Evolutionary conservation across 1,139 yeast genomes (phyloP).

Genomic region (Suhomyces choctaworum): DNA sequence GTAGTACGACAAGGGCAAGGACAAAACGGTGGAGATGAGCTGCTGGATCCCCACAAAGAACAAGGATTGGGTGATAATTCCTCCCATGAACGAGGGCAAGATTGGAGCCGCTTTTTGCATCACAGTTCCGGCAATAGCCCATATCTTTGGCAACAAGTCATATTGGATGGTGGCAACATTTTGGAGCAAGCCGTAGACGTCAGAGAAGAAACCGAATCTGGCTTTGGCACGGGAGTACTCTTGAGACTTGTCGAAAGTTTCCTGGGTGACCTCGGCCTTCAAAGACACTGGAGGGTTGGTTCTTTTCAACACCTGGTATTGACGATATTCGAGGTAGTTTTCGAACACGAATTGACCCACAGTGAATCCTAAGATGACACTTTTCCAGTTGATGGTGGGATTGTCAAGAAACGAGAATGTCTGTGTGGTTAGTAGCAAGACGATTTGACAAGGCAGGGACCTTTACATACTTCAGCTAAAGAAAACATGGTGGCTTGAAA

Average conservation of each 20-base stretch:
- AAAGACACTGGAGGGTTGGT: constrained; percentile 64
- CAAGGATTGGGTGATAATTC: constrained; percentile 67
- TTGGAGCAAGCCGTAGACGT: constrained; percentile 52
- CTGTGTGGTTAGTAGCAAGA: constrained; percentile 18
- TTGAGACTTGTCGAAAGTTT: constrained; percentile 77
- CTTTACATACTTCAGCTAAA: constrained; percentile 22
- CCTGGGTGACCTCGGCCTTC: constrained; percentile 62
- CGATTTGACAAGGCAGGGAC: background rate
- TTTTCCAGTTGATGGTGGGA: constrained; percentile 76
- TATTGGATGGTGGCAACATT: constrained; percentile 59
- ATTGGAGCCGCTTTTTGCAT: constrained; percentile 32
- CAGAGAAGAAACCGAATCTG: constrained; percentile 61
- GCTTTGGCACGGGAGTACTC: constrained; percentile 83
- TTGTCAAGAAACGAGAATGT: constrained; percentile 46
- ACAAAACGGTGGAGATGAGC: constrained; percentile 49
- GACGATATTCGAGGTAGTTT: constrained; percentile 72
- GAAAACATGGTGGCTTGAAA: constrained; percentile 18
- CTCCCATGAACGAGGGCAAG: constrained; percentile 49
- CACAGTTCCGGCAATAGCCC: constrained; percentile 54
- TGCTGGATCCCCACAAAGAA: constrained; percentile 52
- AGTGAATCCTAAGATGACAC: constrained; percentile 70
- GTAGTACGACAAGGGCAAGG: constrained; percentile 73
- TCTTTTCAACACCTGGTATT: constrained; percentile 61
- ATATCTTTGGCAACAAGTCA: constrained; percentile 68
- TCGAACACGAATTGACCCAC: constrained; percentile 76